phyloP scores from a whole-genome alignment of 106 monocot genomes.

The Apostasia ramifera region DNA sequence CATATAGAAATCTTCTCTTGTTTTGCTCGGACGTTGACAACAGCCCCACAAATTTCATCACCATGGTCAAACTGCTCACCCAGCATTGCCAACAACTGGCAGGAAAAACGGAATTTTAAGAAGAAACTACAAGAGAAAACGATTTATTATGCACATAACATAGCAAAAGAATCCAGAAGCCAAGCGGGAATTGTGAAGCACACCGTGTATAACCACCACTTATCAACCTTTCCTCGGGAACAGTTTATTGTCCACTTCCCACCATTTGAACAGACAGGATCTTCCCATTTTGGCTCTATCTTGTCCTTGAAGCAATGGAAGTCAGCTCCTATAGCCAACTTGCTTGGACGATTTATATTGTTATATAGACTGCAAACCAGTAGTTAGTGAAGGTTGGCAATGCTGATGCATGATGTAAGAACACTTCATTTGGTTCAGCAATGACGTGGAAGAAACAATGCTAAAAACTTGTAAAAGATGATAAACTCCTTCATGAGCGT shows the following conservation, averaged over 20 bases:
- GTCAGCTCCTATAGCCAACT: slow-evolving; percentile 47
- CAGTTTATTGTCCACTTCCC: slow-evolving; percentile 56
- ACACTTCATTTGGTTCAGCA: too few species aligned
- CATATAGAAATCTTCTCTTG: slow-evolving; percentile 59
- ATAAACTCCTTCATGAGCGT: too few species aligned
- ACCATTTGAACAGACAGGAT: slow-evolving; percentile 55
- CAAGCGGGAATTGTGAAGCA: background rate
- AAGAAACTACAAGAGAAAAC: background rate
- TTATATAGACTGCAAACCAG: slow-evolving; percentile 42
- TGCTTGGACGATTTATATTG: slow-evolving; percentile 54
- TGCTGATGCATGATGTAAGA: too few species aligned
- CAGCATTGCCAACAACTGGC: slow-evolving; percentile 50
- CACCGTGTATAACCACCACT: slow-evolving; percentile 61
- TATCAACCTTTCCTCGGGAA: slow-evolving; percentile 37
- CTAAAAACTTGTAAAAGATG: too few species aligned
- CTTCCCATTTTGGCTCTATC: slow-evolving; percentile 69
- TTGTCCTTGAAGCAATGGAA: slow-evolving; percentile 54
- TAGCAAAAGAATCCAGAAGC: too few species aligned
- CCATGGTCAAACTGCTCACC: slow-evolving; percentile 68
- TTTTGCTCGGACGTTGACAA: slow-evolving; percentile 46
- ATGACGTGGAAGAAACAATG: too few species aligned
- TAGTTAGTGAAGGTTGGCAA: background rate
- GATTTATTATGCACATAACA: too few species aligned
- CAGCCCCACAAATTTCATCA: slow-evolving; percentile 64
- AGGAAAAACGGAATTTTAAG: background rate